A percentile compares a stretch with the other conserved stretches of the same genome.
These are phyloP conservation scores for Yarrowia keelungensis DNA, from an alignment of 805 yeast genomes.

Conservation along the genomic window DNA sequence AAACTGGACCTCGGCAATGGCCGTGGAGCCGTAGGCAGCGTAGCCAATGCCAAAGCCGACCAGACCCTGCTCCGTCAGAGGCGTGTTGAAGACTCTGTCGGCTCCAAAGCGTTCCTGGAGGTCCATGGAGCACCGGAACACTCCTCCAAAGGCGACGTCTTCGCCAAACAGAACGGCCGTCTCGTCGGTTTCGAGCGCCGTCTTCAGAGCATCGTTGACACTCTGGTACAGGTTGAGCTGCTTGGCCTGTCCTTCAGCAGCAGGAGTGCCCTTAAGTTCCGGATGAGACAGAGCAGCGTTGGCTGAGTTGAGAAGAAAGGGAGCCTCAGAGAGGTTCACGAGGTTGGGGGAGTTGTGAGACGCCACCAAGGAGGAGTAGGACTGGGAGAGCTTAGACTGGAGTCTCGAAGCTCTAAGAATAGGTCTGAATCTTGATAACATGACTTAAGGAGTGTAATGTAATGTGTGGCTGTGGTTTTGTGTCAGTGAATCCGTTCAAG, in stretches of 20 bases:
- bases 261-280: slow-evolving; percentile 41
- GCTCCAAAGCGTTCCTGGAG: slow-evolving; percentile 88
- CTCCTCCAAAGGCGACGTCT: slow-evolving; percentile 97
- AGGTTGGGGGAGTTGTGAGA: slow-evolving; percentile 42
- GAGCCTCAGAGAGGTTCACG: slow-evolving; percentile 44
- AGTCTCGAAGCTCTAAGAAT: background rate
- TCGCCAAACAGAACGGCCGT: slow-evolving; percentile 91
- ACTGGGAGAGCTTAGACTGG: too few species aligned
- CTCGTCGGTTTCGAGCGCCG: slow-evolving; percentile 89
- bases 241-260: slow-evolving; percentile 43
- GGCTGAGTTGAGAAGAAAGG: slow-evolving; percentile 45
- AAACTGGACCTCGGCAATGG: slow-evolving; percentile 93
- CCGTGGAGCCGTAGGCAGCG: slow-evolving; percentile 87
- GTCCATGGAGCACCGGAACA: slow-evolving; percentile 90
- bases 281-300: slow-evolving; percentile 43
- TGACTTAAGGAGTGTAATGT: background rate
- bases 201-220: slow-evolving; percentile 88
- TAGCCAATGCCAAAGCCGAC: slow-evolving; percentile 89
- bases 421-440: slow-evolving; percentile 2
- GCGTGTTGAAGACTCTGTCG: slow-evolving; percentile 85
- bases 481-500: too few species aligned
- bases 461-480: background rate
- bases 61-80: slow-evolving; percentile 94
- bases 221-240: slow-evolving; percentile 56
- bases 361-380: slow-evolving; percentile 21